phyloP scores from a whole-genome alignment of 2,329 filamentous ascomycete genomes.

The Sporothrix protearum region DNA sequence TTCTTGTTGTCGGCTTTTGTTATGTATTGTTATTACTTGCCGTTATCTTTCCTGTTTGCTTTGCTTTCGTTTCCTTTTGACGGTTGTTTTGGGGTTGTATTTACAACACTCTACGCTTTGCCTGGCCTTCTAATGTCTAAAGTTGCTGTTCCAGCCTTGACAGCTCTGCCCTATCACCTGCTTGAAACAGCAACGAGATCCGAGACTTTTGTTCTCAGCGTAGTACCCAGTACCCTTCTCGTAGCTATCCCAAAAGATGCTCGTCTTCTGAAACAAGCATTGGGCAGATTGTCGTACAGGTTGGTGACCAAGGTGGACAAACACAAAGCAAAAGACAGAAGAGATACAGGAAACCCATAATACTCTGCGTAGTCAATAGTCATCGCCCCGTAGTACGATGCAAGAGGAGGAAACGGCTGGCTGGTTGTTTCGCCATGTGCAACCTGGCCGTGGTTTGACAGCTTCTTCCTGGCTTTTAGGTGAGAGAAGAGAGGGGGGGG shows the following conservation, averaged over 20 bases:
- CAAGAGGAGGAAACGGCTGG: background rate
- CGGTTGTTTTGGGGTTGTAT: background rate
- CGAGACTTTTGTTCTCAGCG: background rate
- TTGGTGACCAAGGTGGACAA: background rate
- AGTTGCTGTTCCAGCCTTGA: background rate
- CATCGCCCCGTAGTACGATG: background rate
- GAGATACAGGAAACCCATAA: background rate
- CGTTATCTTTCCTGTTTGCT: background rate
- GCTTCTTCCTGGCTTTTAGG: background rate
- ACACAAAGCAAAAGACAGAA: background rate
- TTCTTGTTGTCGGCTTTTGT: background rate
- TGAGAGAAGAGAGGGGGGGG: too few relatives aligned
- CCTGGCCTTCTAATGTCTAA: background rate
- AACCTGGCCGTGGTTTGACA: constrained; percentile 11
- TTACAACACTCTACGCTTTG: background rate
- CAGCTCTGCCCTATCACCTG: background rate
- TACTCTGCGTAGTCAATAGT: background rate
- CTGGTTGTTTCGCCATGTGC: constrained; percentile 7
- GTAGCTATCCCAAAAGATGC: background rate
- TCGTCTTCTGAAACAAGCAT: constrained; percentile 11
- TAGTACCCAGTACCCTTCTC: background rate
- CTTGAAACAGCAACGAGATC: background rate
- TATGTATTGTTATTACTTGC: background rate
- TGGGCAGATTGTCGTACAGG: background rate
- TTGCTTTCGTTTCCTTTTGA: background rate